Percentiles rank a stretch among this genome's conserved stretches.
phyloP scores from a whole-genome alignment of 1,284 basidiomycete genomes.

The Trichosporon ovoides region DNA sequence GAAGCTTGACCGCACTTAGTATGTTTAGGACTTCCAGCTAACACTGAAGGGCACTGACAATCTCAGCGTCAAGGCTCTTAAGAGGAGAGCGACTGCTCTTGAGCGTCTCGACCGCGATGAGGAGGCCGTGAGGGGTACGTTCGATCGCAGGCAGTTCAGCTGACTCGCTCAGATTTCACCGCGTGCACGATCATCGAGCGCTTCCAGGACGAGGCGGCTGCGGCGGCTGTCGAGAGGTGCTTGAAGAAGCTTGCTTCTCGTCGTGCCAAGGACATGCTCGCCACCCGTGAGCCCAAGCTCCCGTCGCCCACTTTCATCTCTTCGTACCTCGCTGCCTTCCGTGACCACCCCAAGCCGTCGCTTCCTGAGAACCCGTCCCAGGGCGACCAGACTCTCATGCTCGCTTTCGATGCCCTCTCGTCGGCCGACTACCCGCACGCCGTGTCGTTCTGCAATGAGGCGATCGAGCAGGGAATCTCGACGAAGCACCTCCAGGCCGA shows the following conservation, averaged over 20 bases:
- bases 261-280: conserved; percentile 66
- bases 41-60: background rate
- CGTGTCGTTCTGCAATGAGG: conserved; percentile 73
- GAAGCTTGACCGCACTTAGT: conserved; percentile 73
- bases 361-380: conserved; percentile 69
- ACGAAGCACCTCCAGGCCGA: conserved; percentile 72
- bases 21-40: conserved; percentile 6
- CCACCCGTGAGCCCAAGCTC: conserved; percentile 68
- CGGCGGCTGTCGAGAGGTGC: conserved; percentile 82
- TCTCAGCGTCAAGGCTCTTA: conserved; percentile 76
- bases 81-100: conserved; percentile 79
- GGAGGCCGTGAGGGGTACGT: conserved; percentile 70
- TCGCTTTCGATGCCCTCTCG: conserved; percentile 75
- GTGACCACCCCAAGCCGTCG: conserved; percentile 64
- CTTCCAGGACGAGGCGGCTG: conserved; percentile 77
- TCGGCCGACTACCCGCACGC: conserved; percentile 85
- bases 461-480: conserved; percentile 81
- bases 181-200: conserved; percentile 90
- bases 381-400: conserved; percentile 78
- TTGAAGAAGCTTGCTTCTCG: conserved; percentile 74
- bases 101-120: conserved; percentile 72
- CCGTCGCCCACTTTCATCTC: conserved; percentile 91
- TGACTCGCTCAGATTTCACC: conserved; percentile 69
- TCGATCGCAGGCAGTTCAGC: background rate
- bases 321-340: conserved; percentile 96